These are phyloP conservation scores for Linderniella brevidens DNA, from an alignment of 257 asterid species.

Conservation along the genomic window DNA sequence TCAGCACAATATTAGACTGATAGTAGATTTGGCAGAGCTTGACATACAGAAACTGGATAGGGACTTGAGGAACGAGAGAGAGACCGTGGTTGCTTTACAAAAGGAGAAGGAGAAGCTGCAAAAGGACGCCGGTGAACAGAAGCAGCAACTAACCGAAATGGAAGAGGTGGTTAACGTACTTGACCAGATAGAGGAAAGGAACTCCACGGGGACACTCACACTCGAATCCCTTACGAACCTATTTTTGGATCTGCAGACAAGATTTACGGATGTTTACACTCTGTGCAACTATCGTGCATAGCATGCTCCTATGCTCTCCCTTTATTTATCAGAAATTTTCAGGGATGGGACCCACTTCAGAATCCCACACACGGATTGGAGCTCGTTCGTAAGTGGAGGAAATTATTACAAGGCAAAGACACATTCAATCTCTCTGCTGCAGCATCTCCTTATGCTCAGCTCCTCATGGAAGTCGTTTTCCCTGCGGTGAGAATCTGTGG, in stretches of 20 bases:
- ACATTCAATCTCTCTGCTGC: constrained; percentile 21
- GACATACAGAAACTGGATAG: constrained; percentile 68
- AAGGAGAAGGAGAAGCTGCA: constrained; percentile 69
- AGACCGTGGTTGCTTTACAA: constrained; percentile 66
- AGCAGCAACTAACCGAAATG: constrained; percentile 57
- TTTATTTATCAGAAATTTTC: constrained; percentile 59
- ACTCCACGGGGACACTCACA: constrained; percentile 43
- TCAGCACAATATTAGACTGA: constrained; percentile 66
- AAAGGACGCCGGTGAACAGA: constrained; percentile 38
- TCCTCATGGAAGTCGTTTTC: constrained; percentile 78
- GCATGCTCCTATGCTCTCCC: constrained; percentile 86
- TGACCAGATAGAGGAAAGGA: constrained; percentile 42
- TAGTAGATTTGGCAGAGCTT: constrained; percentile 58
- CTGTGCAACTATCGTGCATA: constrained; percentile 62
- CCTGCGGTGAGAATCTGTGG: constrained; percentile 95
- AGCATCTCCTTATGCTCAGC: constrained; percentile 60
- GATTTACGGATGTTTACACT: constrained; percentile 46
- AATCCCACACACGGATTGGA: constrained; percentile 70
- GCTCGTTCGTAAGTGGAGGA: constrained; percentile 53
- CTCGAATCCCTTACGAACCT: constrained; percentile 57
- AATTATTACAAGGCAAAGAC: constrained; percentile 44
- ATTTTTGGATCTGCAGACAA: constrained; percentile 43
- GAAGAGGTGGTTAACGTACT: constrained; percentile 32
- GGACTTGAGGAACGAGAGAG: constrained; percentile 81
- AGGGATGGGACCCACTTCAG: constrained; percentile 93